Conservation (phyloP, 257 asterid species). For the Osmanthus fragrans region DNA sequence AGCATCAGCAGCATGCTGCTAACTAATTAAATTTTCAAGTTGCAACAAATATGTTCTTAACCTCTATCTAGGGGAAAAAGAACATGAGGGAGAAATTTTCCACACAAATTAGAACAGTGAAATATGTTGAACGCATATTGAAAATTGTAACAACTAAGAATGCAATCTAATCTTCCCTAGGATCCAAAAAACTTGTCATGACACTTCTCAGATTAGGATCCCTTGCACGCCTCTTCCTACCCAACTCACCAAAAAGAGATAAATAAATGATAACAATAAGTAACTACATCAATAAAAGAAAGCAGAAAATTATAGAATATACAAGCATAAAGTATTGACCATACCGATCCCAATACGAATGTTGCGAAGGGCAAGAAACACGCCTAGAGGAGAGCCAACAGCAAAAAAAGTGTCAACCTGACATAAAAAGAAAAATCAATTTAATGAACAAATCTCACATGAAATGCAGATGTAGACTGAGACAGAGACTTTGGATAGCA, state of each 20-base stretch:
- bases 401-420: constrained; percentile 92
- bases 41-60: not conserved
- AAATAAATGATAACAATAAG: not conserved
- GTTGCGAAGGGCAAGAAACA: constrained; percentile 93
- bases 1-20: constrained; percentile 2
- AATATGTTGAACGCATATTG: not conserved
- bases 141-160: not conserved
- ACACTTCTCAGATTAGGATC: not conserved
- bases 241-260: not conserved
- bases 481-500: not conserved
- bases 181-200: not conserved
- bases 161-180: not conserved
- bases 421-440: constrained; percentile 14
- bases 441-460: constrained; percentile 10
- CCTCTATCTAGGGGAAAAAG: not conserved
- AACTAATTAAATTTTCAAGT: not conserved
- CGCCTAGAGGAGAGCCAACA: constrained; percentile 98
- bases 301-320: not conserved
- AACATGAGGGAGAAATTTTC: not conserved
- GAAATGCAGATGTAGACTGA: not conserved
- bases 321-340: constrained; percentile 15
- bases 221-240: constrained; percentile 6
- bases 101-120: not conserved
- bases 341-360: constrained; percentile 92
- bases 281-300: not conserved